Conservation (phyloP, 2,329 filamentous ascomycete species). For the Fusarium sp. region DNA sequence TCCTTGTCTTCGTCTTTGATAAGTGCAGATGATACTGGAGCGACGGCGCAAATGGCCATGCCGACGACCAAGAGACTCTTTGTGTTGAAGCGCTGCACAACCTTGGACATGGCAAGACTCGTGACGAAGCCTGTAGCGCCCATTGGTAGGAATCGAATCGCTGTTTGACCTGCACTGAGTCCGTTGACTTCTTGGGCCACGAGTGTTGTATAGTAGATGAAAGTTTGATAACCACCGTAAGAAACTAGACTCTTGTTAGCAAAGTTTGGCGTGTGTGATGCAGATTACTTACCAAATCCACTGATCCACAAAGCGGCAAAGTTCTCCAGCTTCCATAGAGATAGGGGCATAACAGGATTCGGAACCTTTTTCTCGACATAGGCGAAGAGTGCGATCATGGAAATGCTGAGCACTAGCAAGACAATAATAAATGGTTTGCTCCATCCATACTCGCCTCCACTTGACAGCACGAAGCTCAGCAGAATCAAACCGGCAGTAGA, state of each 20-base stretch:
- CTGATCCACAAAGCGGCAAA: no score
- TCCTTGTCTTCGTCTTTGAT: conserved; percentile 26
- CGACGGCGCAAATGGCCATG: conserved; percentile 20
- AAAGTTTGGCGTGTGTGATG: not conserved
- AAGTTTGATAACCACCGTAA: conserved; percentile 33
- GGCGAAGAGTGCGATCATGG: no score
- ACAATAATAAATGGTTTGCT: not conserved
- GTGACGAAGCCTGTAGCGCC: not conserved
- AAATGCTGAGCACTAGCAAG: no score
- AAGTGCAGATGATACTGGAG: conserved; percentile 19
- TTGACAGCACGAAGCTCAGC: not conserved
- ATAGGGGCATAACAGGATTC: no score
- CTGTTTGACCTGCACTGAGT: conserved; percentile 23
- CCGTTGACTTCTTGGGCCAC: conserved; percentile 28
- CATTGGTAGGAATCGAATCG: not conserved
- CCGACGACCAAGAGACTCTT: conserved; percentile 5
- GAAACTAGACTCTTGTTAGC: not conserved
- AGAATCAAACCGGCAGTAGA: not conserved
- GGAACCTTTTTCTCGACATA: no score
- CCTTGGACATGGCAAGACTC: not conserved
- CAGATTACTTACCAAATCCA: no score
- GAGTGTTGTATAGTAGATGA: conserved; percentile 24
- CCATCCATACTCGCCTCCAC: not conserved
- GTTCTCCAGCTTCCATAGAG: no score
- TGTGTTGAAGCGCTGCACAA: not conserved